Conservation (phyloP, 345 rosid species). For the Eucalyptus victrix region DNA sequence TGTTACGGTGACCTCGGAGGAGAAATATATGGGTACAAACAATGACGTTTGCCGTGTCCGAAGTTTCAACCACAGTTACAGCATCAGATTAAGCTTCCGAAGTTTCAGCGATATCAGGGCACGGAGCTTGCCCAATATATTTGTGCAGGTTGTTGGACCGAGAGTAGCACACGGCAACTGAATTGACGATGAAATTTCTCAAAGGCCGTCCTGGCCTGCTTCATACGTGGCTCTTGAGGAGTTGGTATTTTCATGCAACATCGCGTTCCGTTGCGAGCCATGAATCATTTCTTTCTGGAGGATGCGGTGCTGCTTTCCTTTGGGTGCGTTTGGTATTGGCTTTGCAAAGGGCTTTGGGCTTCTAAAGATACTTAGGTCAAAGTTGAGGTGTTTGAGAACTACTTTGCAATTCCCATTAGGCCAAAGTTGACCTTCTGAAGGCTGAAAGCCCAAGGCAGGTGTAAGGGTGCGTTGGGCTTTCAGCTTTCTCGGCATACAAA, state of each 20-base stretch:
- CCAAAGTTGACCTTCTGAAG: too few species aligned
- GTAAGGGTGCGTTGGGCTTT: too few species aligned
- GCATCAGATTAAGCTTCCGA: not conserved
- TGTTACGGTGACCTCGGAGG: not conserved
- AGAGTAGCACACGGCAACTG: not conserved
- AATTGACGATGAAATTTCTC: not conserved
- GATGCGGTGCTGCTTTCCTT: too few species aligned
- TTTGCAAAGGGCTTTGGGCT: too few species aligned
- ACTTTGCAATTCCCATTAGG: too few species aligned
- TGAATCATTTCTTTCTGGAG: too few species aligned
- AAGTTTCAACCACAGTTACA: not conserved
- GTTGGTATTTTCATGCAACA: not conserved
- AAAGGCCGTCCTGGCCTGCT: not conserved
- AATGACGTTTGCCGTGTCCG: not conserved
- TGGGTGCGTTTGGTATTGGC: too few species aligned
- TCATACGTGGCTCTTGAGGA: not conserved
- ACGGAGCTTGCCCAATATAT: not conserved
- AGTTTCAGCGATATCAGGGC: not conserved
- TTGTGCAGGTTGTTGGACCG: not conserved
- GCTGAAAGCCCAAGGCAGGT: too few species aligned
- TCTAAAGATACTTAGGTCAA: too few species aligned
- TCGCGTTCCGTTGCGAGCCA: not conserved
- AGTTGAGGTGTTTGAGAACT: too few species aligned
- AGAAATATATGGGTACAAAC: not conserved
- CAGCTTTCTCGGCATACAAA: too few species aligned